Conservation (phyloP, 352 stramenopile genomes). For the Aphanomyces cochlioides region DNA sequence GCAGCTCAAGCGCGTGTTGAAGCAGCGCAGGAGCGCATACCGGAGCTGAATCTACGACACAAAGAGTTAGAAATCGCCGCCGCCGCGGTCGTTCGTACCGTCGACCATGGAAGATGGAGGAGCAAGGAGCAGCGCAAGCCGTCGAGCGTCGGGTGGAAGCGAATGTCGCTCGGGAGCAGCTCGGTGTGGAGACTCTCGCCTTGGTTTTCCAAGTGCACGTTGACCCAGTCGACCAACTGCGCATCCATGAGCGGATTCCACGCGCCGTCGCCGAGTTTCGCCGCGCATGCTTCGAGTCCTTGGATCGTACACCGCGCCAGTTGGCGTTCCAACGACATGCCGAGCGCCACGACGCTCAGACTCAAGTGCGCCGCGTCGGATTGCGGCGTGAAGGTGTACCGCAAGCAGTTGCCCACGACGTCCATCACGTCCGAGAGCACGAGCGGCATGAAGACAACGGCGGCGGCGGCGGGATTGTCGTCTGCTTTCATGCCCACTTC, state of each 20-base stretch:
- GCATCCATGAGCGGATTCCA: slow-evolving; percentile 76
- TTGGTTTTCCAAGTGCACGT: slow-evolving; percentile 58
- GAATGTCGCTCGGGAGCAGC: slow-evolving; percentile 66
- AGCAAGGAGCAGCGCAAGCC: slow-evolving; percentile 67
- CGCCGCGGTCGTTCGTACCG: slow-evolving; percentile 7
- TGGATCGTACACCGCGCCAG: slow-evolving; percentile 42
- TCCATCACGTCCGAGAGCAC: slow-evolving; percentile 37
- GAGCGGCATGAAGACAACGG: neutral
- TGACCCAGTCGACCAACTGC: slow-evolving; percentile 86
- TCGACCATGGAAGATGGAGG: slow-evolving; percentile 47
- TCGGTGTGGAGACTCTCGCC: slow-evolving; percentile 37
- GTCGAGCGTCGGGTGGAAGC: slow-evolving; percentile 62
- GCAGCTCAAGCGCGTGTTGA: slow-evolving; percentile 67
- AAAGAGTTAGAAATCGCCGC: neutral
- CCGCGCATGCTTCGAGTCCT: slow-evolving; percentile 42
- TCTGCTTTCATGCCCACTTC: neutral
- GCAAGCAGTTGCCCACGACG: slow-evolving; percentile 53
- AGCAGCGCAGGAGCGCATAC: slow-evolving; percentile 78
- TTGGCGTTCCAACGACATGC: slow-evolving; percentile 62
- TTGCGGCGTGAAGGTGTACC: slow-evolving; percentile 49
- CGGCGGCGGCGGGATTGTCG: neutral
- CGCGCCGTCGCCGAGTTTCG: slow-evolving; percentile 32
- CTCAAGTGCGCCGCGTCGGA: slow-evolving; percentile 37
- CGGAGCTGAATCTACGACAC: slow-evolving; percentile 51
- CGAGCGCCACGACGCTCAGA: slow-evolving; percentile 52